Conservation (phyloP, 164 flowering plant species). For the Malania oleifera region DNA sequence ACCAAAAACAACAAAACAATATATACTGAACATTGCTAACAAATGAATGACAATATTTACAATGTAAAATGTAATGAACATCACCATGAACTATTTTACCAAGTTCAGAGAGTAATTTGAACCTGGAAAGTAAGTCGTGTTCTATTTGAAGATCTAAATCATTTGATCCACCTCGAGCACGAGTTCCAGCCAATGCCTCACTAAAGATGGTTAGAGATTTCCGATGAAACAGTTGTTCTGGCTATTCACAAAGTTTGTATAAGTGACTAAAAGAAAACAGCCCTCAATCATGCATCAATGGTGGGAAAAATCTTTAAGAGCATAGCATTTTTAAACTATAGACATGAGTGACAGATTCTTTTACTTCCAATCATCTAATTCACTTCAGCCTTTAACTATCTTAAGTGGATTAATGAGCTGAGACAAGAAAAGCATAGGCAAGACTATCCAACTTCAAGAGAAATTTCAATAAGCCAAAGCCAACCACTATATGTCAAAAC, state of each 20-base stretch:
- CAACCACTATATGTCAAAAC: too few species aligned
- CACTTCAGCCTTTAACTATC: too few species aligned
- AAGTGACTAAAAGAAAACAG: constrained; percentile 21
- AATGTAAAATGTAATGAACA: neutral
- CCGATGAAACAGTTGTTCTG: constrained; percentile 90
- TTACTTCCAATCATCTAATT: neutral
- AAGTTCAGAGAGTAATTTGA: neutral
- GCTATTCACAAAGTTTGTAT: constrained; percentile 49
- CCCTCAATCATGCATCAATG: neutral
- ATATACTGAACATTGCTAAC: neutral
- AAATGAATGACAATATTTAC: neutral
- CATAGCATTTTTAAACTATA: neutral
- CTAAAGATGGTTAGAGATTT: constrained; percentile 51
- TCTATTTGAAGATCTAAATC: constrained; percentile 66
- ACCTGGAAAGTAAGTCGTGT: constrained; percentile 80
- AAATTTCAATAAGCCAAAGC: too few species aligned
- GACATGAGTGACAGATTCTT: neutral
- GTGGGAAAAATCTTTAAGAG: neutral
- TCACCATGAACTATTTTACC: neutral
- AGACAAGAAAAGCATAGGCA: too few species aligned
- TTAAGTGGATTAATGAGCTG: too few species aligned
- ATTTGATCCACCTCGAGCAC: constrained; percentile 70
- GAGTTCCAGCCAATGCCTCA: constrained; percentile 97
- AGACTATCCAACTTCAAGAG: too few species aligned
- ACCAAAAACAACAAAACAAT: neutral